Conservation (phyloP, 495 filamentous ascomycete genomes). For the Astrocystis sublimbata region DNA sequence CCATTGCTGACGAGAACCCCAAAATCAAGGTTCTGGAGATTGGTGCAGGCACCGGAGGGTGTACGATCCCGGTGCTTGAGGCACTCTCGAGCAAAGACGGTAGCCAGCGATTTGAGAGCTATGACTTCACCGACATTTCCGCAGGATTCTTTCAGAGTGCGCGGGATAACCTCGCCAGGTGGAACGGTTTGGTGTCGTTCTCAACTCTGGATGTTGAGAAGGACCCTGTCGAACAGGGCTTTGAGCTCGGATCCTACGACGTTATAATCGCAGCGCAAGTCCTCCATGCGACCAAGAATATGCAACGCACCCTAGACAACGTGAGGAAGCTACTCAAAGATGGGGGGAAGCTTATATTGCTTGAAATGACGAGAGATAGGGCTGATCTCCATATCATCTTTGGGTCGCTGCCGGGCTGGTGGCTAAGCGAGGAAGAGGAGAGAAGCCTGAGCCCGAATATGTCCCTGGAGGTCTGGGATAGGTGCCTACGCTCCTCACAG, state of each 20-base stretch:
- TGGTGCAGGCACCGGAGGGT: slow-evolving; percentile 42
- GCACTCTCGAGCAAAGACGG: slow-evolving; percentile 10
- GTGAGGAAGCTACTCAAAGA: slow-evolving; percentile 44
- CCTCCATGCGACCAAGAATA: slow-evolving; percentile 42
- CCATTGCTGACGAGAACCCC: slow-evolving; percentile 34
- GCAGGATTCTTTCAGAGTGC: slow-evolving; percentile 46
- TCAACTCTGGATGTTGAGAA: slow-evolving; percentile 42
- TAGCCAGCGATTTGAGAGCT: slow-evolving; percentile 26
- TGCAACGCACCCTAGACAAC: slow-evolving; percentile 42
- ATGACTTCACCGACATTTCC: slow-evolving; percentile 53
- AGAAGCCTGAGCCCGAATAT: slow-evolving; percentile 35
- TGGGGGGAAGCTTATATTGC: slow-evolving; percentile 30
- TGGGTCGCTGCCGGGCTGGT: slow-evolving; percentile 46
- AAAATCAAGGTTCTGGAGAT: slow-evolving; percentile 41
- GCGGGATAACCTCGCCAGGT: not conserved
- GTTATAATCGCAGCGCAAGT: slow-evolving; percentile 28
- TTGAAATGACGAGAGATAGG: slow-evolving; percentile 39
- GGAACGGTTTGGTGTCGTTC: slow-evolving; percentile 23
- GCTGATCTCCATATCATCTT: slow-evolving; percentile 34
- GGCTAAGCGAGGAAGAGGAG: slow-evolving; percentile 41
- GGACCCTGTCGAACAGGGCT: slow-evolving; percentile 30
- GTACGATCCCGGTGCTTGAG: slow-evolving; percentile 11
- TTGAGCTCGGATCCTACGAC: slow-evolving; percentile 22
- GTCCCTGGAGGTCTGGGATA: slow-evolving; percentile 36
- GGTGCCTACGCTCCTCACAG: slow-evolving; percentile 29